Base-by-base conservation (phyloP, 1,139 yeast genomes). In the Nakaseomyces bracarensis region DNA sequence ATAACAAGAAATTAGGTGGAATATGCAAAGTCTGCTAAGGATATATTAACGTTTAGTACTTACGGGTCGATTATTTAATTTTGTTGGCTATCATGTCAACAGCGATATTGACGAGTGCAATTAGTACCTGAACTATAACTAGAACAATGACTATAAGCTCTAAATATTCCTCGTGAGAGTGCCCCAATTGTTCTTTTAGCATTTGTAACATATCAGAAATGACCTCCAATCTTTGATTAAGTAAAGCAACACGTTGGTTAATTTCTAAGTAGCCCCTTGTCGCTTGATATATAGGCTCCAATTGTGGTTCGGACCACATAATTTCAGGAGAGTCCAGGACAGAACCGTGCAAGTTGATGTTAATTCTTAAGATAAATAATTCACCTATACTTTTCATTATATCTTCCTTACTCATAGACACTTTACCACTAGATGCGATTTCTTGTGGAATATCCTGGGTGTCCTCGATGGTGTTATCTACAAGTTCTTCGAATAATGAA, bases 261-360 rank as follows among this genome's bases (percentile, higher is more conserved):
- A 91, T 89, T 57, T 89, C 97, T 50, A 89, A 66, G 60, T 91
- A 91, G 0, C 96, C 96, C 58, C 97, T 75, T 2, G 95, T 85
- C 0, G 97, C 96, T 61, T 87, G 96, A 63, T 91, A 91, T 43
- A 89, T 87, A 1, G 98, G 98, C 60, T 91, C 97, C 46, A 91
- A 69, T 56, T 89, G 96, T 1, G 98, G 98, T 58, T 91, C 97
- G 0, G 96, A 80, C 98, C 98, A 91, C 96, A 91, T 87, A 45
- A 91, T 75, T 61, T 91, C 97, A 0, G 98, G 98, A 1, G 95
- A 84, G 60, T 91, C 98, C 49, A 91, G 68, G 18, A 91, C 93
- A 2, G 96, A 86, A 1, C 97, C 97, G 65, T 91, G 97, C 48
- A 91, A 69, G 58, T 91, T 91, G 51, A 87, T 85, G 61, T 83